These are phyloP conservation scores for Chaetomium cochliodes DNA, from an alignment of 495 filamentous ascomycete genomes.

Conservation along the genomic window DNA sequence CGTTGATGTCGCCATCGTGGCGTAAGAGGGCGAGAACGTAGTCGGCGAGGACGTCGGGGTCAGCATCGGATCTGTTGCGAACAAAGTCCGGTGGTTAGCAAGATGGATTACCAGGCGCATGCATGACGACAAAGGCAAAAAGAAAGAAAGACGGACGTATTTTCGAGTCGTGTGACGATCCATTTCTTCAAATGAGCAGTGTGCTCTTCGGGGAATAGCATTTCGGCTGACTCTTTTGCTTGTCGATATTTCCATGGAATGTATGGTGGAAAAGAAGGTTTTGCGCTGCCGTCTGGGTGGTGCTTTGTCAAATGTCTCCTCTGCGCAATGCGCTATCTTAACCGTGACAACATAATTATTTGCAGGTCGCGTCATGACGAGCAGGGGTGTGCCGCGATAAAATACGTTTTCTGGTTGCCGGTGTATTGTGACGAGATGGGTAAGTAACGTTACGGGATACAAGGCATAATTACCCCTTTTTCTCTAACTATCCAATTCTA, in stretches of 20 bases:
- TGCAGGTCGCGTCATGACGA: neutral
- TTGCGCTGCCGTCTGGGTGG: neutral
- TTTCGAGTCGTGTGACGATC: slow-evolving; percentile 86
- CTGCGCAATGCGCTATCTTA: neutral
- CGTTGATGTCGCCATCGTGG: slow-evolving; percentile 71
- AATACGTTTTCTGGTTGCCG: no score
- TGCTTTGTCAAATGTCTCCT: neutral
- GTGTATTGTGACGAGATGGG: no score
- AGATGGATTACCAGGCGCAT: neutral
- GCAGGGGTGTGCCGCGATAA: no score
- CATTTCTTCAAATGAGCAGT: slow-evolving; percentile 74
- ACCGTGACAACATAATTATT: neutral
- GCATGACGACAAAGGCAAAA: neutral
- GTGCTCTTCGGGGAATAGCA: slow-evolving; percentile 80
- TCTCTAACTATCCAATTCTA: no score
- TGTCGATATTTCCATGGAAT: slow-evolving; percentile 5
- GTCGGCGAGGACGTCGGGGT: slow-evolving; percentile 91
- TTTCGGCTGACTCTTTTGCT: slow-evolving; percentile 34
- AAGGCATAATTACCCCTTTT: no score
- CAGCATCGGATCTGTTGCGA: slow-evolving; percentile 77
- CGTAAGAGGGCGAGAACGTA: slow-evolving; percentile 90
- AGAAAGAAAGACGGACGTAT: slow-evolving; percentile 62
- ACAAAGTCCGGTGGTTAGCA: slow-evolving; percentile 8
- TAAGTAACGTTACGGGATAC: no score
- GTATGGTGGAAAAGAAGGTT: neutral